Percentiles rank a stretch among this genome's conserved stretches.
phyloP scores from a whole-genome alignment of 2,329 filamentous ascomycete genomes.

The Coniella vitis region DNA sequence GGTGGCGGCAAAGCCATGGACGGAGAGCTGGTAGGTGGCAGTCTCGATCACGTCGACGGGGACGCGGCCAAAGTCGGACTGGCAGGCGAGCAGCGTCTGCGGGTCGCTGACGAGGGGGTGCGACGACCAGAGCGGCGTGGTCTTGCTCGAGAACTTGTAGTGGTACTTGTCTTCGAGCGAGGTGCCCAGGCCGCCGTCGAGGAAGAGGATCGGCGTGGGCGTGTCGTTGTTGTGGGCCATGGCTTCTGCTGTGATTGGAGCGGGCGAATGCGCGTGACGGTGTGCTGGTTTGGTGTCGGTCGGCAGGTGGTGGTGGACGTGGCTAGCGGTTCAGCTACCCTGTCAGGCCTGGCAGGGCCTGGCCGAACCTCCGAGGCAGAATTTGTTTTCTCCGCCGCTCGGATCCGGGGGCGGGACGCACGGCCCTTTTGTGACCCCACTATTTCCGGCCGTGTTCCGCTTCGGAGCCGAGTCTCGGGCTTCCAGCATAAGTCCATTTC shows the following conservation, averaged over 20 bases:
- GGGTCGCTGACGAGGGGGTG: conserved; percentile 53
- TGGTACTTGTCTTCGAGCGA: conserved; percentile 53
- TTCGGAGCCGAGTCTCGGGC: no score
- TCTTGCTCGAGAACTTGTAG: conserved; percentile 41
- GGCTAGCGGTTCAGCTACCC: no score
- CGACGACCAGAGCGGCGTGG: conserved; percentile 60
- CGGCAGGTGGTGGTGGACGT: no score
- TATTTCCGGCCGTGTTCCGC: no score
- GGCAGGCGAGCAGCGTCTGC: conserved; percentile 45
- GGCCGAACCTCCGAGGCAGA: neutral
- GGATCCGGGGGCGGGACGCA: no score
- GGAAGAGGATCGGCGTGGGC: conserved; percentile 39
- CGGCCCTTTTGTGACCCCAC: no score
- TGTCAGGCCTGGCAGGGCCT: no score
- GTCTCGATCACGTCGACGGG: conserved; percentile 59
- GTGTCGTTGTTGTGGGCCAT: conserved; percentile 6
- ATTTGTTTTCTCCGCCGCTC: neutral
- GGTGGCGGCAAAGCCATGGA: conserved; percentile 48
- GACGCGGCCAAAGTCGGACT: conserved; percentile 46
- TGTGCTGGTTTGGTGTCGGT: no score
- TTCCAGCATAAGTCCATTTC: no score
- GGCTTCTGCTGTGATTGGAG: no score
- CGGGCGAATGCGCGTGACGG: no score
- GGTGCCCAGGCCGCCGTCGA: conserved; percentile 64
- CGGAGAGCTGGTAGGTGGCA: conserved; percentile 60